A percentile compares a stretch with the other conserved stretches of the same genome.
phyloP scores from a whole-genome alignment of 768 basidiomycete genomes.

The Hypsizygus marmoreus region DNA sequence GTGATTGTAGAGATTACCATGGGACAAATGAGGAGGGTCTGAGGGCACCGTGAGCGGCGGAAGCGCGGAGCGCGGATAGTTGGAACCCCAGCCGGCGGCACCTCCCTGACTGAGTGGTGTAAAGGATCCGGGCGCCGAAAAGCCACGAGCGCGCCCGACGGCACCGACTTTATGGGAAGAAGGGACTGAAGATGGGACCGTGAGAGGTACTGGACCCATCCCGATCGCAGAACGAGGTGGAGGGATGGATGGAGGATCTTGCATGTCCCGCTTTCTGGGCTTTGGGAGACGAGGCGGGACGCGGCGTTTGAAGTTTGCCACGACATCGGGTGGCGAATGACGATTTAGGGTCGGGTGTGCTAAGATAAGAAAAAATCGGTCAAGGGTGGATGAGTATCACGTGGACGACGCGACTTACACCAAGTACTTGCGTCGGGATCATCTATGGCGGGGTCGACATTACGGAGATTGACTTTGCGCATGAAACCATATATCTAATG shows the following conservation, averaged over 20 bases:
- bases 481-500: constrained; percentile 95
- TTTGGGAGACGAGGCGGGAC: constrained; percentile 92
- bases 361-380: constrained; percentile 31
- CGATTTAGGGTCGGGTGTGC: constrained; percentile 92
- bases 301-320: constrained; percentile 93
- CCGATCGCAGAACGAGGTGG: constrained; percentile 78
- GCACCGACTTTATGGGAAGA: constrained; percentile 43
- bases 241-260: constrained; percentile 69
- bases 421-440: constrained; percentile 96
- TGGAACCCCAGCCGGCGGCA: constrained; percentile 59
- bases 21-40: constrained; percentile 63
- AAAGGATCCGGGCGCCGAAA: constrained; percentile 82
- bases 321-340: constrained; percentile 86
- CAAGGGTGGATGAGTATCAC: constrained; percentile 3
- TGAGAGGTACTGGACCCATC: constrained; percentile 67
- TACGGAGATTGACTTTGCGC: constrained; percentile 95
- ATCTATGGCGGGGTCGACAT: constrained; percentile 92
- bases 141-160: constrained; percentile 70
- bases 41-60: constrained; percentile 85
- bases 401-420: constrained; percentile 61
- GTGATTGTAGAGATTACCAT: constrained; percentile 60
- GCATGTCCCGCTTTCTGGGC: constrained; percentile 76
- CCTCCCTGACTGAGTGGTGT: constrained; percentile 66
- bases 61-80: constrained; percentile 62
- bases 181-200: constrained; percentile 53